Percentiles rank a stretch among this genome's conserved stretches.
Evolutionary conservation across 768 basidiomycete genomes (phyloP).

Genomic region (Phaffia tasmanica): DNA sequence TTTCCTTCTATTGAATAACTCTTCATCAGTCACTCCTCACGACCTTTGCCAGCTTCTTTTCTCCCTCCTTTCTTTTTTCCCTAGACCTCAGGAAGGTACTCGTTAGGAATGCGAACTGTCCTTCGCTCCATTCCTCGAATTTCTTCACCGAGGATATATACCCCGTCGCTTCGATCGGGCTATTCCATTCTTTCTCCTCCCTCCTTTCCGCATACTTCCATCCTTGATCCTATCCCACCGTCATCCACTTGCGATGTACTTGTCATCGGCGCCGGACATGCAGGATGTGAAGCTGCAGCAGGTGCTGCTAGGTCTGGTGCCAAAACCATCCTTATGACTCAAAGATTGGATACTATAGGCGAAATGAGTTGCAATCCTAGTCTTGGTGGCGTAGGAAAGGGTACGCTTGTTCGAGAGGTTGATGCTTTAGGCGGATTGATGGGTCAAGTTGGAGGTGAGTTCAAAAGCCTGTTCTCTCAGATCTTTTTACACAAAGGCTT

Average conservation of each 20-base stretch:
- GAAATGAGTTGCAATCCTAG: constrained; percentile 84
- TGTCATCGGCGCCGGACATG: constrained; percentile 84
- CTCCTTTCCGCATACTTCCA: background rate
- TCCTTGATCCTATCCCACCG: background rate
- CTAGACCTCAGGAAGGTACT: too few species aligned
- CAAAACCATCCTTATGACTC: constrained; percentile 67
- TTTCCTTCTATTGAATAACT: too few species aligned
- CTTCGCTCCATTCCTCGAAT: too few species aligned
- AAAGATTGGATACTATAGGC: constrained; percentile 68
- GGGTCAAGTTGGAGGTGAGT: constrained; percentile 65
- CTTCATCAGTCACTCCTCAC: too few species aligned
- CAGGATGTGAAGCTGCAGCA: constrained; percentile 82
- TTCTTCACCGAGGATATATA: too few species aligned
- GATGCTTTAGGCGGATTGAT: constrained; percentile 83
- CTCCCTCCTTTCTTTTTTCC: too few species aligned
- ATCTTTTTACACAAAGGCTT: background rate
- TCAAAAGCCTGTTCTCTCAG: background rate
- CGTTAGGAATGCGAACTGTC: too few species aligned
- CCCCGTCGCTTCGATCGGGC: too few species aligned
- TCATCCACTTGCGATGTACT: constrained; percentile 33
- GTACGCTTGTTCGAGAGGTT: constrained; percentile 78
- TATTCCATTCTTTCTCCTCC: too few species aligned
- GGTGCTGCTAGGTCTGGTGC: constrained; percentile 76
- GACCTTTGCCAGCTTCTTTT: too few species aligned
- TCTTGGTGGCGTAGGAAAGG: constrained; percentile 84